Base-by-base conservation (phyloP, 305 asterid species). In the Solanum chacoense region DNA sequence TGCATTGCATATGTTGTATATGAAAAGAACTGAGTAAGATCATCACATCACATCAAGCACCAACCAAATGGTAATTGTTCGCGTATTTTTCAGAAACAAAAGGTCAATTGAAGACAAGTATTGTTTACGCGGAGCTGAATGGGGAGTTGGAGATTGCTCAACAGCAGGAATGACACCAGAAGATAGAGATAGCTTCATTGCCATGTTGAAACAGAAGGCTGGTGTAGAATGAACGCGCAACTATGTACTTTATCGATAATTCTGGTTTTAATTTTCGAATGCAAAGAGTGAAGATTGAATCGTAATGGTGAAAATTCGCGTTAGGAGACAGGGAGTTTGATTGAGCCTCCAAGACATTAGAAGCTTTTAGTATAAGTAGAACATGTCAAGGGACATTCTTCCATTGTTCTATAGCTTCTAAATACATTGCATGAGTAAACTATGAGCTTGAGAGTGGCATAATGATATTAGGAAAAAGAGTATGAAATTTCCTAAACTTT, bases 131-230 rank as follows among this genome's bases (percentile, higher is more conserved):
- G 98, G 99, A 90, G 99, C 99, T 73, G 99, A 96, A 87, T 97
- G 98, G 99, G 99, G 99, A 75, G 95, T 97, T 8, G 99, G 99
- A 88, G 99, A 97, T 92, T 96, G 99, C 90, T 97, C 98, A 2
- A 92, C 98, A 14, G 97, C 92, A 0, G 98, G 88, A 71, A 95
- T 97, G 99, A 67, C 98, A 24, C 96, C 95, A 0, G 96, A 96
- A 29, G 99, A 97, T 0, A 90, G 91, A 91, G 99, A 97, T 24
- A 93, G 90, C 45, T 97, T 97, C 88, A 96, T 97, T 74, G 84
- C 98, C 71, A 92, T 91, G 96, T 89, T 97, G 96, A 97, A 96
- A 94, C 92, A 92, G 90, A 96, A 93, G 94, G 98, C 93, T 72
- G 99, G 98, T 36, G 88, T 94, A 2, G 97, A 96, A 91, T 95